Percentiles rank a stretch among this genome's conserved stretches.
Conservation (phyloP, 768 basidiomycete genomes). For the Cyclocybe aegerita region DNA sequence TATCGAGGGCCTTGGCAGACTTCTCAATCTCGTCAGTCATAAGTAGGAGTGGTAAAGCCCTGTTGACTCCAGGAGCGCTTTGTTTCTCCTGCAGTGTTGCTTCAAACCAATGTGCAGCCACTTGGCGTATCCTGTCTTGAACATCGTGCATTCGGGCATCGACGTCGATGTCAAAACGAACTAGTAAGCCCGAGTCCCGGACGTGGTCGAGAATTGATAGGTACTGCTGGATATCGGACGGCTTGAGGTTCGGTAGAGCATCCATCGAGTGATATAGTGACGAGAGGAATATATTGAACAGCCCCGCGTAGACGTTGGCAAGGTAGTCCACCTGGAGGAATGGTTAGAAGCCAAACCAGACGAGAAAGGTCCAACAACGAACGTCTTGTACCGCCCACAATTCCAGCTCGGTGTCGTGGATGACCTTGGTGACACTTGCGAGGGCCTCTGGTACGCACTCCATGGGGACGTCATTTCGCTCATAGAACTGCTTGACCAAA, state of each 20-base stretch:
- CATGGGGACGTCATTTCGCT: slow-evolving; percentile 87
- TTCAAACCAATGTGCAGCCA: slow-evolving; percentile 62
- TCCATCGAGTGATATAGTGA: slow-evolving; percentile 85
- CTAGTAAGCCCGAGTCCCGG: slow-evolving; percentile 66
- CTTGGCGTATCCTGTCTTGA: slow-evolving; percentile 58
- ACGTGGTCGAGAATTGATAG: slow-evolving; percentile 71
- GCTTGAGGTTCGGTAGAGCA: slow-evolving; percentile 69
- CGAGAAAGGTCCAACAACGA: slow-evolving; percentile 29
- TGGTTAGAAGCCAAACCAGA: slow-evolving; percentile 2
- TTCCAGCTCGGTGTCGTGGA: slow-evolving; percentile 67
- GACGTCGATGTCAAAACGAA: slow-evolving; percentile 74
- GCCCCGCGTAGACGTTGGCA: slow-evolving; percentile 60
- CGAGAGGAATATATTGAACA: slow-evolving; percentile 88
- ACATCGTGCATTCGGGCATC: slow-evolving; percentile 65
- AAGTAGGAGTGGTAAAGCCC: slow-evolving; percentile 75
- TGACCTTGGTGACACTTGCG: slow-evolving; percentile 65
- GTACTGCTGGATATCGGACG: slow-evolving; percentile 63
- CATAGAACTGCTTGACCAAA: slow-evolving; percentile 83
- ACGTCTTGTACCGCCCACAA: slow-evolving; percentile 86
- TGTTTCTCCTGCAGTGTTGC: slow-evolving; percentile 63
- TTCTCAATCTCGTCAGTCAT: slow-evolving; percentile 93
- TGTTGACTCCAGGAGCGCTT: slow-evolving; percentile 72
- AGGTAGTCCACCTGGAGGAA: slow-evolving; percentile 62
- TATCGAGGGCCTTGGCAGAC: slow-evolving; percentile 76
- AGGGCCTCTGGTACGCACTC: slow-evolving; percentile 94